Evolutionary conservation across 73 alveolate genomes (phyloP).

Genomic region (Durusdinium trenchii): DNA sequence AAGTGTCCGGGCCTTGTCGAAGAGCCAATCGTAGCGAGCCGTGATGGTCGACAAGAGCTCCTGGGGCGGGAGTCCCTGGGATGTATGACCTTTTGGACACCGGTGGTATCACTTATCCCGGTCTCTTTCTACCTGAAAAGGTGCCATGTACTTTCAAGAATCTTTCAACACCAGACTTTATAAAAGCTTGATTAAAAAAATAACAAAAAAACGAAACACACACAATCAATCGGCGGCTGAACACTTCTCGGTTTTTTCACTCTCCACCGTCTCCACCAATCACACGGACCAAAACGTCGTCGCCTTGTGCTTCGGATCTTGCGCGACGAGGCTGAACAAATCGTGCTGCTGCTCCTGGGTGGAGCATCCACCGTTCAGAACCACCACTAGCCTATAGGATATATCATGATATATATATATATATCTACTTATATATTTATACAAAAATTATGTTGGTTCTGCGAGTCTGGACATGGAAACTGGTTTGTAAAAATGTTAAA

Average conservation of each 20-base stretch:
- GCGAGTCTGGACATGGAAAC: not conserved
- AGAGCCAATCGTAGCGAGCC: constrained; percentile 76
- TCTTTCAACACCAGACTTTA: too few species aligned
- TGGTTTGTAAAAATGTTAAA: not conserved
- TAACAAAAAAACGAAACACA: too few species aligned
- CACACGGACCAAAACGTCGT: not conserved
- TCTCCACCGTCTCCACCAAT: not conserved
- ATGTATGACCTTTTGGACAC: too few species aligned
- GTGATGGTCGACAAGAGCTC: constrained; percentile 57
- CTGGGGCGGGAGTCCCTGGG: too few species aligned
- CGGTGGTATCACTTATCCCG: too few species aligned
- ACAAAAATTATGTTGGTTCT: not conserved
- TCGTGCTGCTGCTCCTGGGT: constrained; percentile 85
- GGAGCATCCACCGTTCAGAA: not conserved
- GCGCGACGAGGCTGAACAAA: constrained; percentile 79
- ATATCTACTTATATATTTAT: too few species aligned
- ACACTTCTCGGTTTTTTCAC: too few species aligned
- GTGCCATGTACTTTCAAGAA: not conserved
- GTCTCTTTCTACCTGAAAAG: not conserved
- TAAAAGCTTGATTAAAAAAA: too few species aligned
- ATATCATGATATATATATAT: too few species aligned
- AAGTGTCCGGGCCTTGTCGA: constrained; percentile 11
- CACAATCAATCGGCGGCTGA: too few species aligned
- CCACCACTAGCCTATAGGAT: not conserved
- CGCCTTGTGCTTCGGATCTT: constrained; percentile 92